Evolutionary conservation across 2,329 filamentous ascomycete genomes (phyloP).

Genomic region (Colletotrichum costaricense): DNA sequence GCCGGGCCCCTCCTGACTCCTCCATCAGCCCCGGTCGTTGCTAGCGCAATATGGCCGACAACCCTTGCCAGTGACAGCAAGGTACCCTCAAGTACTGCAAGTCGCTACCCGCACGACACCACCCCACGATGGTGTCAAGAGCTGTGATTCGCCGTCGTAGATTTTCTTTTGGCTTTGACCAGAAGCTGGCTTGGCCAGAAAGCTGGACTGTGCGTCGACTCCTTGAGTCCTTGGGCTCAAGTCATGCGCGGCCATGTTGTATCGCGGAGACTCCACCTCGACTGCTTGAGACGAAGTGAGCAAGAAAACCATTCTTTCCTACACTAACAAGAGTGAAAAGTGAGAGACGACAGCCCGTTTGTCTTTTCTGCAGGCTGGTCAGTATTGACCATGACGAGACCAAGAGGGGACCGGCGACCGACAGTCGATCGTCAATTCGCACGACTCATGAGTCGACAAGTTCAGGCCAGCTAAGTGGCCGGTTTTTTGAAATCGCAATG

Average conservation of each 20-base stretch:
- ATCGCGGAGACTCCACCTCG: slow-evolving; percentile 23
- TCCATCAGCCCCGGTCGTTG: slow-evolving; percentile 32
- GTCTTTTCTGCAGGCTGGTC: neutral
- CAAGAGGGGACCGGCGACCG: slow-evolving; percentile 21
- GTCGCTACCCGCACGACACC: slow-evolving; percentile 14
- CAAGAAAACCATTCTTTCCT: neutral
- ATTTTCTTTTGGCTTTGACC: slow-evolving; percentile 20
- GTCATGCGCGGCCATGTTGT: slow-evolving; percentile 24
- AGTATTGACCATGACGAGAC: slow-evolving; percentile 1
- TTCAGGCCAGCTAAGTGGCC: neutral
- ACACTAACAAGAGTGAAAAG: neutral
- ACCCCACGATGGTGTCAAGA: slow-evolving; percentile 11
- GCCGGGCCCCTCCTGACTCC: slow-evolving; percentile 3
- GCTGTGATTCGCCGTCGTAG: slow-evolving; percentile 27
- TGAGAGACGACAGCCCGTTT: neutral
- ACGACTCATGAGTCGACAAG: slow-evolving; percentile 24
- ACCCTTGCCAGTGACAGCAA: slow-evolving; percentile 17
- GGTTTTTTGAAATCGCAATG: slow-evolving; percentile 7
- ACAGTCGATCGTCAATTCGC: slow-evolving; percentile 7
- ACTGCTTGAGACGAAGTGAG: neutral
- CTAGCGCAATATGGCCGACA: slow-evolving; percentile 23
- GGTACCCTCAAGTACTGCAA: slow-evolving; percentile 21
- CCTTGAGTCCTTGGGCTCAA: slow-evolving; percentile 11
- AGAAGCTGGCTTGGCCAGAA: slow-evolving; percentile 3
- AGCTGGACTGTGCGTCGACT: slow-evolving; percentile 27